Percentiles rank a stretch among this genome's conserved stretches.
Evolutionary conservation across 441 rosid genomes (phyloP).

Genomic region (Eruca vesicaria): DNA sequence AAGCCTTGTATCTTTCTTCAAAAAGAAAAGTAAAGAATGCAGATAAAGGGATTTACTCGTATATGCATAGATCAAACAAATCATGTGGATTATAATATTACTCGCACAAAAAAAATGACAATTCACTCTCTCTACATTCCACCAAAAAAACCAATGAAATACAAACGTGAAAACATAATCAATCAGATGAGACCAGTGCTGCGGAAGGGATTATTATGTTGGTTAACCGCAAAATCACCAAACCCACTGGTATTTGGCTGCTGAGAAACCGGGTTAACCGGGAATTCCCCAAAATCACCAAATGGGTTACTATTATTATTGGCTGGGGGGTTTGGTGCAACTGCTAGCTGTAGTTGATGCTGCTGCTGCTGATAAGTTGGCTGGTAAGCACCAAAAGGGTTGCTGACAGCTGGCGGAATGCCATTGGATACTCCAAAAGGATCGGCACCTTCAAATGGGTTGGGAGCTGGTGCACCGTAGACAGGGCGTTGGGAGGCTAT

Average conservation of each 20-base stretch:
- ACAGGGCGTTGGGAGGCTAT: constrained; percentile 82
- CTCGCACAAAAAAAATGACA: constrained; percentile 37
- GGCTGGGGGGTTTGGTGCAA: constrained; percentile 22
- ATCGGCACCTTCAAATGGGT: constrained; percentile 81
- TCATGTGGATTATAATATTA: constrained; percentile 17
- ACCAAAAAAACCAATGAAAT: not conserved
- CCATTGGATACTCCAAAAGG: constrained; percentile 60
- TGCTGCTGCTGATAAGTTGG: constrained; percentile 42
- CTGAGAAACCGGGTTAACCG: constrained; percentile 42
- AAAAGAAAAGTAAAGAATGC: too few species aligned
- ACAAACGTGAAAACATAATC: constrained; percentile 18
- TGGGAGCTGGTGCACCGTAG: constrained; percentile 81
- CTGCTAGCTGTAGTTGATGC: constrained; percentile 39
- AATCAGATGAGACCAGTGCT: constrained; percentile 65
- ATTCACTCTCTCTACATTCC: not conserved
- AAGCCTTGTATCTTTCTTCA: too few species aligned
- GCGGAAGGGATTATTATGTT: constrained; percentile 73
- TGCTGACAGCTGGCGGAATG: constrained; percentile 38
- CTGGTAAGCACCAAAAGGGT: constrained; percentile 77
- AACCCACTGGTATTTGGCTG: constrained; percentile 44
- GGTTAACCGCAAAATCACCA: constrained; percentile 55
- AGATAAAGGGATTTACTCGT: too few species aligned
- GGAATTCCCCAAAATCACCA: constrained; percentile 66
- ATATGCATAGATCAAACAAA: constrained; percentile 25
- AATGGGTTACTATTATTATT: constrained; percentile 57